Evolutionary conservation across 768 basidiomycete species (phyloP).

Genomic region (Krasilnikovozyma curviuscula): DNA sequence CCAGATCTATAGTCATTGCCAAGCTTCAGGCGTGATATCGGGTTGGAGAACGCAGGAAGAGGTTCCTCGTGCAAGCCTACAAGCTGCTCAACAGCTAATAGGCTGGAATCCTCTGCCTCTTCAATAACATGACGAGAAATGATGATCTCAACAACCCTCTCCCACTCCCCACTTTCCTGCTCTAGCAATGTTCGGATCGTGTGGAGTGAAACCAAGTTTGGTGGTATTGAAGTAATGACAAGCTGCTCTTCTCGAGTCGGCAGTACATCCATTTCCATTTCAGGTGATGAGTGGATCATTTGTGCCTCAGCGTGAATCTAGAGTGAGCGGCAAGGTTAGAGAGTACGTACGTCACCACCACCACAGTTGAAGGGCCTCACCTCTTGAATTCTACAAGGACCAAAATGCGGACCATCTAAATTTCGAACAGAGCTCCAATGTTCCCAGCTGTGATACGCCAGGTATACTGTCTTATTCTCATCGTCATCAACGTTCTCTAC

Average conservation of each 20-base stretch:
- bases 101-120: too few relatives aligned
- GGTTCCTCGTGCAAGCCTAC: too few relatives aligned
- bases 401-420: conserved; percentile 60
- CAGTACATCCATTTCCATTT: too few relatives aligned
- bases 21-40: too few relatives aligned
- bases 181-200: background rate
- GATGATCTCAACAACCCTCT: conserved; percentile 6
- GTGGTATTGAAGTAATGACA: conserved; percentile 5
- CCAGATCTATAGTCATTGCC: too few relatives aligned
- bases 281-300: background rate
- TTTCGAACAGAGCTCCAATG: conserved; percentile 89
- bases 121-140: too few relatives aligned
- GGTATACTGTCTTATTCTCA: conserved; percentile 3
- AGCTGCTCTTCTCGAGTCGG: conserved; percentile 2
- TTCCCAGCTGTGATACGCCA: conserved; percentile 38
- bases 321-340: background rate
- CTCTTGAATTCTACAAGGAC: conserved; percentile 22
- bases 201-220: background rate
- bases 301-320: background rate
- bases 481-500: background rate
- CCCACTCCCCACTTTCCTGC: background rate
- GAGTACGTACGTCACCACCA: background rate
- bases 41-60: too few relatives aligned
- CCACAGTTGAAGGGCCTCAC: background rate
- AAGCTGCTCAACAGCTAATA: too few relatives aligned